phyloP scores from a whole-genome alignment of 371 early-diverging fungal genomes.

The Mucor plumbeus region DNA sequence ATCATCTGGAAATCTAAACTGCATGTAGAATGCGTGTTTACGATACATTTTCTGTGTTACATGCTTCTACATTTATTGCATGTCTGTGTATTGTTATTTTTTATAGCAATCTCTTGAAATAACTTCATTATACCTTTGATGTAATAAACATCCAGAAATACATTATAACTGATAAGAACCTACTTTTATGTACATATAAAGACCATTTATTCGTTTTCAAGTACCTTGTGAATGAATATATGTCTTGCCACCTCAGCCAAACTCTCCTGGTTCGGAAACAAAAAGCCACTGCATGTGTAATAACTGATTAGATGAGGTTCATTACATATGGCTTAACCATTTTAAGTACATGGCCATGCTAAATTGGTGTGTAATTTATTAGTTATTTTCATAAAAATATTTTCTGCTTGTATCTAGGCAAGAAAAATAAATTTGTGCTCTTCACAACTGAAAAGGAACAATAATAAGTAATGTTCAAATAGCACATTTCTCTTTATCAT shows the following conservation, averaged over 20 bases:
- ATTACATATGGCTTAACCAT: not conserved
- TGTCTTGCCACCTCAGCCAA: too few species aligned
- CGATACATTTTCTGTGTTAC: not conserved
- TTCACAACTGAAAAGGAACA: not conserved
- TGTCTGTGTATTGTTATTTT: not conserved
- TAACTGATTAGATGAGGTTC: too few species aligned
- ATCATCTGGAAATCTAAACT: not conserved
- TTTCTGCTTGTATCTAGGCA: not conserved
- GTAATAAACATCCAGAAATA: too few species aligned
- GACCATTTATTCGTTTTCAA: too few species aligned
- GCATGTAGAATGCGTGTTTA: conserved; percentile 1
- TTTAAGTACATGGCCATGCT: not conserved
- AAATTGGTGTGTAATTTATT: not conserved
- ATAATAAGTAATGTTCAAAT: not conserved
- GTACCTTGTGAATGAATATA: too few species aligned
- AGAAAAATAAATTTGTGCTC: not conserved
- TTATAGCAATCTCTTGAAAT: too few species aligned
- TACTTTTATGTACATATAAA: too few species aligned
- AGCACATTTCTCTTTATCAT: too few species aligned
- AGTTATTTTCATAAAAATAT: not conserved
- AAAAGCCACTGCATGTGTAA: too few species aligned
- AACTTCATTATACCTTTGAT: too few species aligned
- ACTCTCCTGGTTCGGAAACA: too few species aligned
- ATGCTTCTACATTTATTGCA: not conserved
- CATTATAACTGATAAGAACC: too few species aligned